Percentiles rank a stretch among this genome's conserved stretches.
phyloP scores from a whole-genome alignment of 345 rosid genomes.

The Turritis glabra region DNA sequence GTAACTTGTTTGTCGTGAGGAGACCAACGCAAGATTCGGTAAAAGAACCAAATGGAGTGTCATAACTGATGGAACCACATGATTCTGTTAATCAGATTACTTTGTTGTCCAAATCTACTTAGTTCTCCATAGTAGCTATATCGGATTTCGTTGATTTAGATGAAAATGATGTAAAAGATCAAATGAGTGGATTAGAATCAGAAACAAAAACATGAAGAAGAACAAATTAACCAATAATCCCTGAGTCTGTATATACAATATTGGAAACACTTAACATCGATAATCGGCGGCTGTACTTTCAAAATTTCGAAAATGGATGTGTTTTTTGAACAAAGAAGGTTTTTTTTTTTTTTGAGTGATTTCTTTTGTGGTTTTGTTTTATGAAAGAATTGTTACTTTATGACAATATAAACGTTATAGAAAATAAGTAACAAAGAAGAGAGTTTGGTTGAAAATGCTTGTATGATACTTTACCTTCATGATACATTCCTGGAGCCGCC shows the following conservation, averaged over 20 bases:
- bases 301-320: conserved; percentile 21
- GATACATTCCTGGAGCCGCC: conserved; percentile 33
- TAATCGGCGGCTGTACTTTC: conserved; percentile 7
- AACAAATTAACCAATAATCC: background rate
- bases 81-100: too few relatives aligned
- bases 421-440: conserved; percentile 12
- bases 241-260: conserved; percentile 13
- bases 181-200: background rate
- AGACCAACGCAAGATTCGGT: too few relatives aligned
- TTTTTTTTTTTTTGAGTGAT: background rate
- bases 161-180: background rate
- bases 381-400: conserved; percentile 21
- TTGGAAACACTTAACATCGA: background rate
- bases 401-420: conserved; percentile 14
- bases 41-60: too few relatives aligned
- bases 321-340: background rate
- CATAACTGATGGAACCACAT: too few relatives aligned
- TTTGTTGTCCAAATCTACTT: too few relatives aligned
- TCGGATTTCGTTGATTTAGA: background rate
- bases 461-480: conserved; percentile 22
- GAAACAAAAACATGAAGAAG: background rate
- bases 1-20: too few relatives aligned
- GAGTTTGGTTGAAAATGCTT: conserved; percentile 4
- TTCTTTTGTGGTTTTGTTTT: background rate
- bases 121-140: background rate